Evolutionary conservation across 768 basidiomycete species (phyloP).

Genomic region (Macrolepiota albuminosa): DNA sequence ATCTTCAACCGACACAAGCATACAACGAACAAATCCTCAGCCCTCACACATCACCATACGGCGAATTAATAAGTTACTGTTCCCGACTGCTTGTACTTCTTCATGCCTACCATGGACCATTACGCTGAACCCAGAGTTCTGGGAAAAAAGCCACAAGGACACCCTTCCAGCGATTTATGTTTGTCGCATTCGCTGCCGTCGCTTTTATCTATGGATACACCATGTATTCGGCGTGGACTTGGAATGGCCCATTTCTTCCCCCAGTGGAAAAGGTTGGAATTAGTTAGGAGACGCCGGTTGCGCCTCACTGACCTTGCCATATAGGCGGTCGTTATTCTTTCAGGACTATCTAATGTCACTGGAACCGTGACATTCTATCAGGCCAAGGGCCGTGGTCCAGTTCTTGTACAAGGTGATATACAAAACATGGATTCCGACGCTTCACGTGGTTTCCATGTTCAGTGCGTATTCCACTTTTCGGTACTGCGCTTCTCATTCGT

Average conservation of each 20-base stretch:
- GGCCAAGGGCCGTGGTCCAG: constrained; percentile 38
- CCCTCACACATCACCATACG: no score
- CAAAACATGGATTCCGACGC: constrained; percentile 53
- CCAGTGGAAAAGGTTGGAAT: constrained; percentile 18
- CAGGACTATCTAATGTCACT: constrained; percentile 52
- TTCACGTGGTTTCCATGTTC: constrained; percentile 74
- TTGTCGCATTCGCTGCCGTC: constrained; percentile 4
- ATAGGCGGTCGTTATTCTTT: constrained; percentile 48
- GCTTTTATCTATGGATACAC: constrained; percentile 6
- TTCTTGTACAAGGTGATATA: constrained; percentile 60
- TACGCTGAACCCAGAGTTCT: constrained; percentile 1
- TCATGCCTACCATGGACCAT: constrained; percentile 5
- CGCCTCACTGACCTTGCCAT: not conserved
- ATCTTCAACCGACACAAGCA: no score
- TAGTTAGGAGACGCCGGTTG: not conserved
- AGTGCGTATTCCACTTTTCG: constrained; percentile 41
- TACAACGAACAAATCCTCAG: no score
- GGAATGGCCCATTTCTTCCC: not conserved
- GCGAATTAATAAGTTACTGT: not conserved
- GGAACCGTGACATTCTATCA: constrained; percentile 71
- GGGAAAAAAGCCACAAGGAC: not conserved
- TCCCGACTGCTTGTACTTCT: not conserved
- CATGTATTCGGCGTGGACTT: constrained; percentile 9
- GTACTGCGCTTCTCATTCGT: not conserved
- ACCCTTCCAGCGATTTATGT: not conserved